Evolutionary conservation across 257 asterid genomes (phyloP).

Genomic region (Ballota nigra): DNA sequence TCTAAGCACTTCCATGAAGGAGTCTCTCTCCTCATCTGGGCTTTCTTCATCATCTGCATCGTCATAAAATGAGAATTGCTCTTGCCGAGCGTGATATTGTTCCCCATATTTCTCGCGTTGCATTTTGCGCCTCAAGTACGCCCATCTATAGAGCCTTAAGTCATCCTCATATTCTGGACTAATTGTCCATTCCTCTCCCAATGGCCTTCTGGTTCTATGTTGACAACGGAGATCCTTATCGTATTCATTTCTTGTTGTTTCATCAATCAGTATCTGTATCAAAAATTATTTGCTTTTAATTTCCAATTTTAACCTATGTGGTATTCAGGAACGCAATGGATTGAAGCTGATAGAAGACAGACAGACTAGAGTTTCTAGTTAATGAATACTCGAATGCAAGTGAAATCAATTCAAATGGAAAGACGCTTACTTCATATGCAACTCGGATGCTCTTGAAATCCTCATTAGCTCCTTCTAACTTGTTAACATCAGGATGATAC

Average conservation of each 20-base stretch:
- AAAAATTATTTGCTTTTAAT: neutral
- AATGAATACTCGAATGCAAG: neutral
- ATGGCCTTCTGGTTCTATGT: constrained; percentile 38
- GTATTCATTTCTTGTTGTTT: constrained; percentile 57
- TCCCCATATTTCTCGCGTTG: constrained; percentile 49
- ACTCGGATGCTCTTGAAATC: constrained; percentile 73
- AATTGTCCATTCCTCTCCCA: constrained; percentile 39
- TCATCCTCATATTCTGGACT: constrained; percentile 48
- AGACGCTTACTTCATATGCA: constrained; percentile 72
- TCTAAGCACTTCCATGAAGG: constrained; percentile 66
- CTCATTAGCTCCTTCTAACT: constrained; percentile 63
- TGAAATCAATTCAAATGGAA: constrained; percentile 3
- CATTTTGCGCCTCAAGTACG: constrained; percentile 54
- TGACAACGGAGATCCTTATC: constrained; percentile 52
- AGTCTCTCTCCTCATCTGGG: constrained; percentile 47
- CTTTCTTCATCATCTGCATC: constrained; percentile 34
- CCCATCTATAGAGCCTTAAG: constrained; percentile 65
- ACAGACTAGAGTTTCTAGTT: constrained; percentile 4
- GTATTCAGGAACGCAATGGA: neutral
- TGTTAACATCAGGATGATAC: constrained; percentile 95
- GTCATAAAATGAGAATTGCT: constrained; percentile 35
- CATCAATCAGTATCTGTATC: constrained; percentile 64
- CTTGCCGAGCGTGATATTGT: constrained; percentile 29
- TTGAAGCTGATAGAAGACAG: neutral
- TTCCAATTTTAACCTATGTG: neutral